Base-by-base conservation (phyloP, 2,329 filamentous ascomycete species). In the Cordyceps militaris region DNA sequence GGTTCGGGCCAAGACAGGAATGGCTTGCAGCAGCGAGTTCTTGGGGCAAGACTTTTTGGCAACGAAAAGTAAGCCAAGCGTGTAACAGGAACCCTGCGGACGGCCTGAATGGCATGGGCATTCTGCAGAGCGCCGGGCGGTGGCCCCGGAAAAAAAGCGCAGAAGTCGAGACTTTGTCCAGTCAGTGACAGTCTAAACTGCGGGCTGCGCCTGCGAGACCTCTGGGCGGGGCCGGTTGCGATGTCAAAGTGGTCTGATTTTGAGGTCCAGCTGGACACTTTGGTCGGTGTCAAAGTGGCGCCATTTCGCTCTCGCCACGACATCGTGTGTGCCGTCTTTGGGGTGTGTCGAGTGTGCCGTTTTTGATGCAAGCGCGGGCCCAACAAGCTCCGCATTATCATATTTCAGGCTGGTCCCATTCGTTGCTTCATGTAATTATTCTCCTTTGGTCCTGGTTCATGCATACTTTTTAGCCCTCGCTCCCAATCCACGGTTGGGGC, bases 171-270 rank as follows among this genome's bases (percentile, higher is more conserved):
- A n/a, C n/a, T n/a, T n/a, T n/a, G n/a, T 38, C 53, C 28, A 46
- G 42, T 36, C 14, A 38, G 34, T 16, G 14, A 16, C 49, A 46
- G 52, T 55, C 30, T 23, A 34, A n/a, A 43, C 43, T 47, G 54
- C 24, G 42, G 44, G 26, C 23, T 40, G 24, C 26, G 34, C n/a
- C 24, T 54, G 51, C 28, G 42, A 53, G 38, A 30, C 40, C 36
- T 11, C 19, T 48, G 16, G 53, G 53, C 44, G 43, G 44, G 38
- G 55, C 55, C n/a, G n/a, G 8, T 46, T 1, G 21, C 47, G 14
- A 51, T 57, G 55, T 51, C 57, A 58, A 58, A 58, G 57, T 58
- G 57, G 57, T 54, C 57, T 58, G 57, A 58, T 58, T 58, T 58
- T 28, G 19, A 51, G 34, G 47, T 21, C 46, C 55, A 51, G 47